Evolutionary conservation across 2,329 filamentous ascomycete genomes (phyloP).

Genomic region (Coccinonectria pachysandricola): DNA sequence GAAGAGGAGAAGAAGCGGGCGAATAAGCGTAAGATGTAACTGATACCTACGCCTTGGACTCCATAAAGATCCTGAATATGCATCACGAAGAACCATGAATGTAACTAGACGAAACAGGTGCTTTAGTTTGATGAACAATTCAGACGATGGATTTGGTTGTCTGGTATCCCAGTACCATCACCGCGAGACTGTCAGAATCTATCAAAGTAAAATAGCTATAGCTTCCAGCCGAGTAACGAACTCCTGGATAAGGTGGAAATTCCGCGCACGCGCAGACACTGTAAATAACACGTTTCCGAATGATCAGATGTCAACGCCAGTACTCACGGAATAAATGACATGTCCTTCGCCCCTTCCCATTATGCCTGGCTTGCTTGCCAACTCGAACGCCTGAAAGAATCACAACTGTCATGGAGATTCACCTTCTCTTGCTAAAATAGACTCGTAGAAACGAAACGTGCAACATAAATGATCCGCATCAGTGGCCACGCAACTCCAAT

Average conservation of each 20-base stretch:
- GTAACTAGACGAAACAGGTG: constrained; percentile 18
- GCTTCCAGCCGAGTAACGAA: too few species aligned
- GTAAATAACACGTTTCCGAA: too few species aligned
- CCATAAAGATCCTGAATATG: too few species aligned
- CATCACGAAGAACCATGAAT: constrained; percentile 20
- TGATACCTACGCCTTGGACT: too few species aligned
- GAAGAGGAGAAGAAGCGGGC: constrained; percentile 41
- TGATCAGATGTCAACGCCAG: too few species aligned
- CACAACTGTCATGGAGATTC: constrained; percentile 21
- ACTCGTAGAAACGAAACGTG: constrained; percentile 12
- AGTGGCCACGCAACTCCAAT: constrained; percentile 8
- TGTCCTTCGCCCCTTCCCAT: constrained; percentile 3
- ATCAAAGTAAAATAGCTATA: too few species aligned
- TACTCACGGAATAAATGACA: constrained; percentile 9
- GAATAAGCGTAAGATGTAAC: constrained; percentile 43
- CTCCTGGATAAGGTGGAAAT: too few species aligned
- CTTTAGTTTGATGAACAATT: too few species aligned
- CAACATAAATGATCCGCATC: constrained; percentile 17
- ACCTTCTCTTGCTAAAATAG: constrained; percentile 7
- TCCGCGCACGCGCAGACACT: too few species aligned
- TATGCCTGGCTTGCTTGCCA: constrained; percentile 8
- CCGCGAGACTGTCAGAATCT: too few species aligned
- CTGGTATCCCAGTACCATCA: too few species aligned
- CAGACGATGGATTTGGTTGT: too few species aligned
- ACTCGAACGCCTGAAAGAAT: constrained; percentile 15